phyloP scores from a whole-genome alignment of 495 filamentous ascomycete genomes.

The Aspergillus biplanus region DNA sequence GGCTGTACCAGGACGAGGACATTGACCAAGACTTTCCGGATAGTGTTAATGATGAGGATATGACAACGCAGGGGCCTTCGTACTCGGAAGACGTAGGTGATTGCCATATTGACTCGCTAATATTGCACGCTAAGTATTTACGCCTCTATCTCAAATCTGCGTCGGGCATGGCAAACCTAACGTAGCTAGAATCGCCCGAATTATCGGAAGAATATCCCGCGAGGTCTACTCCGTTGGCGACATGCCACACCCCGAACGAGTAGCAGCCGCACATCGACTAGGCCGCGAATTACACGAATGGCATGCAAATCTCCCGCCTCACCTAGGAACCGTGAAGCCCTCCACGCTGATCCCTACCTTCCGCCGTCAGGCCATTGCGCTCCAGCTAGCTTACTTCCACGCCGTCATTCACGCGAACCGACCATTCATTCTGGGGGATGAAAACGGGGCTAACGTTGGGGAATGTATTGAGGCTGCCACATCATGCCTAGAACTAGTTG shows the following conservation, averaged over 20 bases:
- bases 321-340: conserved; percentile 25
- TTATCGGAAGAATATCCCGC: conserved; percentile 29
- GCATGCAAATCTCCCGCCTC: conserved; percentile 25
- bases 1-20: conserved; percentile 31
- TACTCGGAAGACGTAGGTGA: conserved; percentile 16
- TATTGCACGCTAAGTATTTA: conserved; percentile 30
- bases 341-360: conserved; percentile 30
- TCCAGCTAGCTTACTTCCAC: conserved; percentile 31
- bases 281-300: conserved; percentile 25
- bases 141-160: neutral
- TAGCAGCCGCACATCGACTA: conserved; percentile 18
- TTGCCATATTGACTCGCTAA: conserved; percentile 27
- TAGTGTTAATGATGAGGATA: conserved; percentile 27
- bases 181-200: conserved; percentile 20
- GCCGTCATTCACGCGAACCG: conserved; percentile 33
- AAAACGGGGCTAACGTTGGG: neutral
- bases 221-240: conserved; percentile 25
- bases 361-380: conserved; percentile 25
- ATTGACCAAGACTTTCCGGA: conserved; percentile 29
- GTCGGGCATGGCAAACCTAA: neutral
- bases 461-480: conserved; percentile 8
- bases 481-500: conserved; percentile 19
- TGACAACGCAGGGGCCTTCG: conserved; percentile 1
- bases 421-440: conserved; percentile 27
- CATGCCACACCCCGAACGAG: conserved; percentile 10